A percentile compares a stretch with the other conserved stretches of the same genome.
Evolutionary conservation across 768 basidiomycete species (phyloP).

Genomic region (Chlorophyllum brunneum): DNA sequence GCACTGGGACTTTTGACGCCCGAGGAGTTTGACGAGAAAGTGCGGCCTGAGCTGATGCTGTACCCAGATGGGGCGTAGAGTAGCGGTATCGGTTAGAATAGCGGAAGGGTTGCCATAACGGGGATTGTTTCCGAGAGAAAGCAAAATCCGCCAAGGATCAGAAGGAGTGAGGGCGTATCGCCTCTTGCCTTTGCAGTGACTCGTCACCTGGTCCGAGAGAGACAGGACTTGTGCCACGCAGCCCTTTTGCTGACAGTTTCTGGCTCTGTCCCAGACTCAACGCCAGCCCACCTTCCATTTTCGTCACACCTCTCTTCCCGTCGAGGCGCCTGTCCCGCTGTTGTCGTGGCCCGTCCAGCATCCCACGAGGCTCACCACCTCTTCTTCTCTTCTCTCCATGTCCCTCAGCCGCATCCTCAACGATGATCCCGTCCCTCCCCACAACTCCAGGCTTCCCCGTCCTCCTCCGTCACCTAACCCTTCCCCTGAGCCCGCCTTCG

Average conservation of each 20-base stretch:
- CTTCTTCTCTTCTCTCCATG: slow-evolving; percentile 38
- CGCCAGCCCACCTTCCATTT: slow-evolving; percentile 13
- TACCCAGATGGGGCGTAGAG: slow-evolving; percentile 45
- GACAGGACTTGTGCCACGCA: slow-evolving; percentile 3
- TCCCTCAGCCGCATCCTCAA: slow-evolving; percentile 80
- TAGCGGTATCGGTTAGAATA: slow-evolving; percentile 16
- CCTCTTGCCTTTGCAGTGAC: slow-evolving; percentile 8
- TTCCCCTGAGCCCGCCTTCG: slow-evolving; percentile 16
- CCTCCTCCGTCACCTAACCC: slow-evolving; percentile 23
- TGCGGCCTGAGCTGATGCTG: slow-evolving; percentile 89
- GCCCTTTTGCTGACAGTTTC: not conserved
- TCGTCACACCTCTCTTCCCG: slow-evolving; percentile 9
- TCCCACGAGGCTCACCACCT: slow-evolving; percentile 32
- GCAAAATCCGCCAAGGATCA: slow-evolving; percentile 6
- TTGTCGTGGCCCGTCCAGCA: slow-evolving; percentile 22
- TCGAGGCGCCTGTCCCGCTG: slow-evolving; percentile 18
- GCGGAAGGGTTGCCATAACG: slow-evolving; percentile 12
- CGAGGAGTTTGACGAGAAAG: slow-evolving; percentile 94
- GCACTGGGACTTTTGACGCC: slow-evolving; percentile 78
- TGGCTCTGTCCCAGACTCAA: slow-evolving; percentile 6
- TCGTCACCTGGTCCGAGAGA: not conserved
- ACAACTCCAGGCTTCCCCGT: slow-evolving; percentile 29
- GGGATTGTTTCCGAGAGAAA: not conserved
- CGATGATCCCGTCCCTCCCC: slow-evolving; percentile 49
- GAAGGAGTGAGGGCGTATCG: not conserved